These are phyloP conservation scores for Blepharisma stoltei DNA, from an alignment of 73 alveolate genomes.

Conservation along the genomic window DNA sequence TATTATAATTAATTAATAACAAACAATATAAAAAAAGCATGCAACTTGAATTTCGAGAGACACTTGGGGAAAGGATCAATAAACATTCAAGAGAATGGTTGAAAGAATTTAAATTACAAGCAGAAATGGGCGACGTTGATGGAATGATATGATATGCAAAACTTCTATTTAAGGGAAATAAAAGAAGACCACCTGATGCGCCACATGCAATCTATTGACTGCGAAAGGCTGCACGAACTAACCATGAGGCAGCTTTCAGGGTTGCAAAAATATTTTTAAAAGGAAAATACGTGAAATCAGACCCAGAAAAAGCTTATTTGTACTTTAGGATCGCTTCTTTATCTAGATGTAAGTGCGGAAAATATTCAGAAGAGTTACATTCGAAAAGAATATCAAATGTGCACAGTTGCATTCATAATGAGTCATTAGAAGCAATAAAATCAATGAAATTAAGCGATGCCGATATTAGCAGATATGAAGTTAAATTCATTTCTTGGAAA, in stretches of 20 bases:
- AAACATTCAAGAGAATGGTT: too few species aligned
- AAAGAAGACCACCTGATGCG: background rate
- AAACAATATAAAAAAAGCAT: too few species aligned
- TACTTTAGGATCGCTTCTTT: background rate
- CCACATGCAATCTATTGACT: background rate
- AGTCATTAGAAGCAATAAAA: background rate
- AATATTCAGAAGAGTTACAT: conserved; percentile 1
- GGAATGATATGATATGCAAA: background rate
- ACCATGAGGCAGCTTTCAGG: background rate
- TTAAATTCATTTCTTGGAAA: too few species aligned
- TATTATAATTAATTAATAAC: too few species aligned
- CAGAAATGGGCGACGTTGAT: too few species aligned
- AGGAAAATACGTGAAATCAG: background rate
- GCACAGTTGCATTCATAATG: background rate
- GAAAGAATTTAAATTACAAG: too few species aligned
- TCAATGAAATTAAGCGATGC: too few species aligned
- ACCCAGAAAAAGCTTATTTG: background rate
- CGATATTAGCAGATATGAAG: too few species aligned
- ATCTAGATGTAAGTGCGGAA: background rate
- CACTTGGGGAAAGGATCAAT: too few species aligned
- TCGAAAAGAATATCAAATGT: background rate
- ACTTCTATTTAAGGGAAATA: background rate
- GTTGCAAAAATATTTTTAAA: background rate
- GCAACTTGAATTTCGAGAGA: too few species aligned
- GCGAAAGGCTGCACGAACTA: background rate